Percentiles rank a stretch among this genome's conserved stretches.
Evolutionary conservation across 495 filamentous ascomycete species (phyloP).

Genomic region (Oleoguttula mirabilis): DNA sequence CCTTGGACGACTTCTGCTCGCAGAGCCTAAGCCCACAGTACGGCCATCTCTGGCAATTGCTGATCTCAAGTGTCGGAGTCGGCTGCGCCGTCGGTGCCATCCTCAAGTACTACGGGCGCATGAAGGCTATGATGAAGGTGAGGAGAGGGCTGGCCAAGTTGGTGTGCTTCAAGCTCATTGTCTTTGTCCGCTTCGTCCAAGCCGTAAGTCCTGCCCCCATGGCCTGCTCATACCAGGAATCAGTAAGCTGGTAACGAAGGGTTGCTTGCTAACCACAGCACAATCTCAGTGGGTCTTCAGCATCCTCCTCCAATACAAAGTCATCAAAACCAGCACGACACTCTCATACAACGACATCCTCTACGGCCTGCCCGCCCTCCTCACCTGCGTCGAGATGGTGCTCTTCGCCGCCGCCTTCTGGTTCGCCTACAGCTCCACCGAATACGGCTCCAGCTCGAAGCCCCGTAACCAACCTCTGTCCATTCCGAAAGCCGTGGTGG

Average conservation of each 20-base stretch:
- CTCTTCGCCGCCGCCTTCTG: constrained; percentile 12
- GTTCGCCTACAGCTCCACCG: constrained; percentile 15
- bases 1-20: constrained; percentile 1
- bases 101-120: constrained; percentile 1
- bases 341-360: constrained; percentile 15
- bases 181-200: constrained; percentile 11
- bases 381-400: constrained; percentile 13
- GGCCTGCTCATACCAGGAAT: no score
- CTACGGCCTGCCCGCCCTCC: constrained; percentile 6
- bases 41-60: constrained; percentile 5
- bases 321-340: constrained; percentile 5
- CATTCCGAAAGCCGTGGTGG: constrained; percentile 3
- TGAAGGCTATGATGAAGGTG: constrained; percentile 10
- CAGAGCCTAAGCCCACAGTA: constrained; percentile 4
- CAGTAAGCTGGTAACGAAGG: no score
- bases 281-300: constrained; percentile 10
- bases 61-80: constrained; percentile 4
- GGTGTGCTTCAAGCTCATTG: constrained; percentile 10
- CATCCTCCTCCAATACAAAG: constrained; percentile 9
- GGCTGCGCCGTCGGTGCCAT: constrained; percentile 9
- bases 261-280: no score
- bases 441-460: no score
- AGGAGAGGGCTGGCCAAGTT: constrained; percentile 8
- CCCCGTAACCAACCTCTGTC: no score
- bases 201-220: no score